Conservation (phyloP, 164 flowering plant species). For the Pachysandra terminalis region DNA sequence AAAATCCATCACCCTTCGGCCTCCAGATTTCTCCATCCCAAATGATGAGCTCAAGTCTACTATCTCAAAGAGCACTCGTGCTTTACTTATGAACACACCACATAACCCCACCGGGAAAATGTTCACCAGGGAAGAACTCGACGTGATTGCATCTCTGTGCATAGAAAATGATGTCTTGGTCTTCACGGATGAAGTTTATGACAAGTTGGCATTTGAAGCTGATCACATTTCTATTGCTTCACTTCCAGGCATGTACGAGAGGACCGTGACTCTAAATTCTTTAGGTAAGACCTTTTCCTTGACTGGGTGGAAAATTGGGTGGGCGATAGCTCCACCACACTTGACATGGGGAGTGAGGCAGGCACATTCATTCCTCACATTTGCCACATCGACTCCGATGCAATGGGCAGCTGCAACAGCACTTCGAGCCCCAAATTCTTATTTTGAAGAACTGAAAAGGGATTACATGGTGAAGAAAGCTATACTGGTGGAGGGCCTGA, state of each 20-base stretch:
- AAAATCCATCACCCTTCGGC: conserved; percentile 65
- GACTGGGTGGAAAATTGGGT: conserved; percentile 98
- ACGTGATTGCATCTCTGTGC: conserved; percentile 70
- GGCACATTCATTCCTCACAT: conserved; percentile 89
- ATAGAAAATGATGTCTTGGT: conserved; percentile 83
- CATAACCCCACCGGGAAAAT: conserved; percentile 98
- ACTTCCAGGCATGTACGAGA: conserved; percentile 92
- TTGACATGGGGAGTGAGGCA: conserved; percentile 90
- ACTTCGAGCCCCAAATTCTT: conserved; percentile 73
- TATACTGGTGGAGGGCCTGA: conserved; percentile 82
- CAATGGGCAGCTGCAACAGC: conserved; percentile 81
- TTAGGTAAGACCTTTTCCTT: conserved; percentile 94
- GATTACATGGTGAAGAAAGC: conserved; percentile 78
- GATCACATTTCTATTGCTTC: conserved; percentile 96
- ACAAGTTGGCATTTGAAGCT: conserved; percentile 88
- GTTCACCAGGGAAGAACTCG: conserved; percentile 80
- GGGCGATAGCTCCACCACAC: conserved; percentile 98
- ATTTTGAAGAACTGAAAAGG: conserved; percentile 71
- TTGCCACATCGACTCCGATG: conserved; percentile 91
- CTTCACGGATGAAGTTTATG: conserved; percentile 90
- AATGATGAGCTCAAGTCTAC: conserved; percentile 67
- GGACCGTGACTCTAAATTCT: conserved; percentile 95
- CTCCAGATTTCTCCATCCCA: conserved; percentile 85
- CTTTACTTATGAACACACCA: conserved; percentile 83
- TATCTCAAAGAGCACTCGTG: conserved; percentile 73